phyloP scores from a whole-genome alignment of 164 flowering plant species.

The Malania oleifera region DNA sequence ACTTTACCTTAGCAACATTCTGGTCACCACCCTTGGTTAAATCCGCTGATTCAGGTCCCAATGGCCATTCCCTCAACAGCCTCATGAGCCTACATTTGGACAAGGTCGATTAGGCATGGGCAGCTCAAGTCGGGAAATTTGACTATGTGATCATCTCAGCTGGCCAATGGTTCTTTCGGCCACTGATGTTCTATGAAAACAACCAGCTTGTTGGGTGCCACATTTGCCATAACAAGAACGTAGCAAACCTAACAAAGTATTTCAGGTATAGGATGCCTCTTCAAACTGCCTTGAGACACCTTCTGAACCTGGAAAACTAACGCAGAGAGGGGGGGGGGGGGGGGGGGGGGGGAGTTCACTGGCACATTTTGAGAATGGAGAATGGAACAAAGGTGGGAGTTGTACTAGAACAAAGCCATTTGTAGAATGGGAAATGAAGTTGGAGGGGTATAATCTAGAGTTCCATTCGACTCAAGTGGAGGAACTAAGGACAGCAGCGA shows the following conservation, averaged over 20 bases:
- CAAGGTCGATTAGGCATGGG: conserved; percentile 24
- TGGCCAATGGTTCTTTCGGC: conserved; percentile 33
- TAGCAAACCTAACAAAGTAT: conserved; percentile 13
- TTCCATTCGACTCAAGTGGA: conserved; percentile 34
- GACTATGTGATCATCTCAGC: conserved; percentile 33
- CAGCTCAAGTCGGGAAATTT: conserved; percentile 17
- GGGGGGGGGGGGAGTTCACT: conserved; percentile 42
- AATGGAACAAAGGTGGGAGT: conserved; percentile 50
- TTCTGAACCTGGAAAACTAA: conserved; percentile 20
- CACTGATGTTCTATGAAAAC: conserved; percentile 20
- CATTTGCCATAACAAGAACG: conserved; percentile 22
- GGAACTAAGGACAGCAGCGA: conserved; percentile 31
- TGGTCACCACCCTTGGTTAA: conserved; percentile 16
- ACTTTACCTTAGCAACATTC: conserved; percentile 14
- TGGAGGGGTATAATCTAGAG: conserved; percentile 22
- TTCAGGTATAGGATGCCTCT: conserved; percentile 32
- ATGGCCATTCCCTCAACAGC: not conserved
- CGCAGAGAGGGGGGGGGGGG: conserved; percentile 36
- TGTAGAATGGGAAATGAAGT: conserved; percentile 17
- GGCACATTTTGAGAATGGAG: conserved; percentile 44
- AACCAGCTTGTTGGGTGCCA: conserved; percentile 29
- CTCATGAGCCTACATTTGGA: conserved; percentile 20
- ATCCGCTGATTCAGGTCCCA: conserved; percentile 1
- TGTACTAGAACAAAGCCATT: conserved; percentile 38
- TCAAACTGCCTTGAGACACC: conserved; percentile 25